A percentile compares a stretch with the other conserved stretches of the same genome.
phyloP scores from a whole-genome alignment of 768 basidiomycete genomes.

The Tulasnella sp. region DNA sequence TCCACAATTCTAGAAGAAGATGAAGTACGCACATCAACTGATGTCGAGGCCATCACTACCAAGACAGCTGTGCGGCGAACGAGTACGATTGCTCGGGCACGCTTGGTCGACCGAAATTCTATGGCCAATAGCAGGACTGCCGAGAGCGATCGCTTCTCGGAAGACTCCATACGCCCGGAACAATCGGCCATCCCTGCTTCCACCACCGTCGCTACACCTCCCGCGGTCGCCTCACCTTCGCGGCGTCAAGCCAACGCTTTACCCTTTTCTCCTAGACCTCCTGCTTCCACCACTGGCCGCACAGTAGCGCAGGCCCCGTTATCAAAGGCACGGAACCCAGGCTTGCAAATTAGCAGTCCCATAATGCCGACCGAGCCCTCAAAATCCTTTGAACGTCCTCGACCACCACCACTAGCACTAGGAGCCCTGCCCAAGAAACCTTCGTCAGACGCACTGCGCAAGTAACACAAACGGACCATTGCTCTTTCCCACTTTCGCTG shows the following conservation, averaged over 20 bases:
- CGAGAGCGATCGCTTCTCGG: too few relatives aligned
- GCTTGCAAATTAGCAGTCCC: background rate
- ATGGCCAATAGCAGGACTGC: too few relatives aligned
- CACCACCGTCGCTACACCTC: background rate
- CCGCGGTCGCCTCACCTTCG: background rate
- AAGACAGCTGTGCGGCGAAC: background rate
- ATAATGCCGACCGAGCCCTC: background rate
- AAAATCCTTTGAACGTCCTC: background rate
- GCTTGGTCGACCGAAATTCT: background rate
- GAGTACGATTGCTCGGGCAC: background rate
- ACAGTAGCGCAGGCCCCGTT: background rate
- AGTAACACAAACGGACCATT: too few relatives aligned
- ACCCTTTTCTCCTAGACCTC: background rate
- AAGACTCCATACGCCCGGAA: background rate
- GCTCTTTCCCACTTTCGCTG: too few relatives aligned
- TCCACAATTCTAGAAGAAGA: background rate
- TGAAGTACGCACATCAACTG: background rate
- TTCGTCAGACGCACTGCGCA: too few relatives aligned
- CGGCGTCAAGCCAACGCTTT: background rate
- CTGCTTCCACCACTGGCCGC: background rate
- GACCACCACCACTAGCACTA: background rate
- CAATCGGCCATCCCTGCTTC: background rate
- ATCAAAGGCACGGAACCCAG: background rate
- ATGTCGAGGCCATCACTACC: background rate
- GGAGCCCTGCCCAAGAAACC: too few relatives aligned